Evolutionary conservation across 805 yeast genomes (phyloP).

Genomic region (Candida cerambycidarum): DNA sequence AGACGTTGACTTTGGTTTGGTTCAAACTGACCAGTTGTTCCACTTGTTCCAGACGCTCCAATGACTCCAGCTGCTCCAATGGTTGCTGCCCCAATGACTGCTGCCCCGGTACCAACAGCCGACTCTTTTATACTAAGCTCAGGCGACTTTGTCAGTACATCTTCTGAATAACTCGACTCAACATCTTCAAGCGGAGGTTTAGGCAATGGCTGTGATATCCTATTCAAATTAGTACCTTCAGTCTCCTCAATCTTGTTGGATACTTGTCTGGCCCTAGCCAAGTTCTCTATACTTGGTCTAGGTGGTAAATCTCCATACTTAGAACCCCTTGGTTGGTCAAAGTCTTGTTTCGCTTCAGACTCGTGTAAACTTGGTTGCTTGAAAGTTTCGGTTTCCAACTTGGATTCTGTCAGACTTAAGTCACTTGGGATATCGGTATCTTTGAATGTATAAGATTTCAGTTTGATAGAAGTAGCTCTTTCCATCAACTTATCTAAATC

Average conservation of each 20-base stretch:
- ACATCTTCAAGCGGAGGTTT: slow-evolving; percentile 15
- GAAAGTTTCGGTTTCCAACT: background rate
- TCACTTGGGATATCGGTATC: slow-evolving; percentile 12
- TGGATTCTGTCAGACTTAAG: slow-evolving; percentile 10
- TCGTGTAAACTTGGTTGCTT: too few species aligned
- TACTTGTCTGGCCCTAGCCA: slow-evolving; percentile 24
- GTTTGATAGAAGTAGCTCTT: slow-evolving; percentile 25
- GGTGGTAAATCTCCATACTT: slow-evolving; percentile 20
- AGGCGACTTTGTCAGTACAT: background rate
- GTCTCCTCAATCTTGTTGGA: slow-evolving; percentile 15
- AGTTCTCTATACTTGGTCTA: slow-evolving; percentile 24
- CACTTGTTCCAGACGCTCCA: too few species aligned
- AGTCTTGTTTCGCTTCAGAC: too few species aligned
- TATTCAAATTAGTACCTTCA: background rate
- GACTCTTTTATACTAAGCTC: too few species aligned
- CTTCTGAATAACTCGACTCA: slow-evolving; percentile 14
- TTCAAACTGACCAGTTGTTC: too few species aligned
- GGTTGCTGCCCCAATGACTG: too few species aligned
- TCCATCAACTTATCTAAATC: slow-evolving; percentile 41
- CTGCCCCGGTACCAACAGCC: too few species aligned
- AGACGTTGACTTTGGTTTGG: too few species aligned
- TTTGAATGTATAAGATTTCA: slow-evolving; percentile 15
- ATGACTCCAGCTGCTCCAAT: background rate
- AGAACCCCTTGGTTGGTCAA: too few species aligned
- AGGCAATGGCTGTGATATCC: slow-evolving; percentile 14